A percentile compares a stretch with the other conserved stretches of the same genome.
These are phyloP conservation scores for Daldinia loculata DNA, from an alignment of 495 filamentous ascomycete species.

Conservation along the genomic window DNA sequence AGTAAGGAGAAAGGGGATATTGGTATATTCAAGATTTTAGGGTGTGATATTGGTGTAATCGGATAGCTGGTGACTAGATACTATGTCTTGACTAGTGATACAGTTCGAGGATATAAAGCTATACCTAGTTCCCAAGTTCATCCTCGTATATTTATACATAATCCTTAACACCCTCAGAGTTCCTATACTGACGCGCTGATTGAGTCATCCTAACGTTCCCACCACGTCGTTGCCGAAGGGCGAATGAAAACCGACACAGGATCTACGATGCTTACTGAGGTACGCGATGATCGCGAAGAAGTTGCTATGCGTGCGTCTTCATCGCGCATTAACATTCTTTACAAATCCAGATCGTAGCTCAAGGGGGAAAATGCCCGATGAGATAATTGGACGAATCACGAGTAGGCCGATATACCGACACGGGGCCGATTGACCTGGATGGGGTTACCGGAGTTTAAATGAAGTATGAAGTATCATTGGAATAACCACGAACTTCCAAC, in stretches of 20 bases:
- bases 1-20: background rate
- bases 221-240: slow-evolving; percentile 22
- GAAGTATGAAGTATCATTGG: slow-evolving; percentile 4
- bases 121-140: background rate
- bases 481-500: slow-evolving; percentile 9
- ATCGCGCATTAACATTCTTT: background rate
- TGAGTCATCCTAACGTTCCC: slow-evolving; percentile 21
- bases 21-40: background rate
- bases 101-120: background rate
- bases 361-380: background rate
- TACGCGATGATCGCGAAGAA: background rate
- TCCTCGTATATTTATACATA: slow-evolving; percentile 27
- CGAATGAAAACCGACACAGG: slow-evolving; percentile 15
- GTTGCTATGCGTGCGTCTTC: background rate
- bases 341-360: slow-evolving; percentile 16
- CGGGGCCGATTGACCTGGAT: background rate
- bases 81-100: slow-evolving; percentile 1
- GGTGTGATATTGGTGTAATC: background rate
- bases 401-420: slow-evolving; percentile 11
- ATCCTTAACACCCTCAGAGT: background rate
- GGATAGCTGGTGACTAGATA: background rate
- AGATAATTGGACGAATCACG: slow-evolving; percentile 11
- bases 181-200: slow-evolving; percentile 25
- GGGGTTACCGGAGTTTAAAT: background rate
- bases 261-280: slow-evolving; percentile 15